A percentile compares a stretch with the other conserved stretches of the same genome.
Conservation (phyloP, 495 filamentous ascomycete genomes). For the Aspergillus incahuasiensis region DNA sequence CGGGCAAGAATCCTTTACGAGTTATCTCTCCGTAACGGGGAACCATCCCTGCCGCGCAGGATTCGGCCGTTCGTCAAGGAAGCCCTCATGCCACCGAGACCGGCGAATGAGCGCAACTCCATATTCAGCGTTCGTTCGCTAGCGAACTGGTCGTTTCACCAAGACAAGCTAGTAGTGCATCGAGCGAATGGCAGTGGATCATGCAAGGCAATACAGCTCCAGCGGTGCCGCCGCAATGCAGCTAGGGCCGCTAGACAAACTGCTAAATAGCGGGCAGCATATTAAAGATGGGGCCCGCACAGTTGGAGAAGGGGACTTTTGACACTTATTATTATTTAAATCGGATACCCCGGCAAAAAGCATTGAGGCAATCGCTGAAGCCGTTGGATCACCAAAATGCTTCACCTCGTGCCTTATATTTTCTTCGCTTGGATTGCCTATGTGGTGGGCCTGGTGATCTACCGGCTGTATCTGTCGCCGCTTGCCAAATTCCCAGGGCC, state of each 20-base stretch:
- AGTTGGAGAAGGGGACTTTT: background rate
- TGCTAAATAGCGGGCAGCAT: background rate
- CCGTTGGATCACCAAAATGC: slow-evolving; percentile 1
- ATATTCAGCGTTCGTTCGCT: background rate
- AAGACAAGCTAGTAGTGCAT: background rate
- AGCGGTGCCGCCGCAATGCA: background rate
- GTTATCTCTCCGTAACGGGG: slow-evolving; percentile 8
- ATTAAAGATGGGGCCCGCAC: background rate
- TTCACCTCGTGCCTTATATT: background rate
- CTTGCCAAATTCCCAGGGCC: slow-evolving; percentile 45
- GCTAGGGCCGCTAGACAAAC: background rate
- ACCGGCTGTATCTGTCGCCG: slow-evolving; percentile 38
- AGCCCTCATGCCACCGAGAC: background rate
- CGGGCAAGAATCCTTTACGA: background rate
- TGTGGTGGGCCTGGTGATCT: slow-evolving; percentile 17
- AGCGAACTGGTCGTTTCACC: background rate
- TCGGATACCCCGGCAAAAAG: background rate
- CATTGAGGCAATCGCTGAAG: background rate
- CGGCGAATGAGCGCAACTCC: background rate
- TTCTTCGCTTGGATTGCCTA: slow-evolving; percentile 5
- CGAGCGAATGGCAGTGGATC: background rate
- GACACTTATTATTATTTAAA: background rate
- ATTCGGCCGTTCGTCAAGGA: background rate
- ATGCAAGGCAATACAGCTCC: background rate
- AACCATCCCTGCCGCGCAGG: slow-evolving; percentile 9